These are phyloP conservation scores for Irineochytrium annulatum DNA, from an alignment of 192 early-diverging fungal genomes.

Conservation along the genomic window DNA sequence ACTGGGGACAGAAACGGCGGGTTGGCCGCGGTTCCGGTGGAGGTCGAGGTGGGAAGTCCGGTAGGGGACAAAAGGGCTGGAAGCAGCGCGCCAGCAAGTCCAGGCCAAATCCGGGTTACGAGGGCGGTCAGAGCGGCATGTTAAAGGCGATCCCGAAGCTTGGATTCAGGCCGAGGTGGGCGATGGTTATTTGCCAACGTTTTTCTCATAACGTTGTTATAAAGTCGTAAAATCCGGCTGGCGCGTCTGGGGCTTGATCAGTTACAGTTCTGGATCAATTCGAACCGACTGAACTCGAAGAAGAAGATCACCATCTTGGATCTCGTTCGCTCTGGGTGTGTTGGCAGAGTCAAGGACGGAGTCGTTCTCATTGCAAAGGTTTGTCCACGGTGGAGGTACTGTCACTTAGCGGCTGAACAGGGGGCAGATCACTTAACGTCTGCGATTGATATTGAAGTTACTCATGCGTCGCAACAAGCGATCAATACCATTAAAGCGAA, in stretches of 20 bases:
- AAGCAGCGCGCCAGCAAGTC: conserved; percentile 73
- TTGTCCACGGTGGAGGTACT: not conserved
- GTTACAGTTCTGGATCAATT: conserved; percentile 88
- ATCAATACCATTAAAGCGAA: conserved; percentile 74
- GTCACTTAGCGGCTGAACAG: conserved; percentile 21
- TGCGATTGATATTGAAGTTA: conserved; percentile 81
- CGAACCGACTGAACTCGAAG: conserved; percentile 72
- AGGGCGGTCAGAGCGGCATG: conserved; percentile 90
- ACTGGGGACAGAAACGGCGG: conserved; percentile 14
- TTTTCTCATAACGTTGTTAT: not conserved
- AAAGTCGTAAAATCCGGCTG: conserved; percentile 8
- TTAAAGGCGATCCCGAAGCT: conserved; percentile 79
- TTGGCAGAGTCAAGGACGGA: conserved; percentile 78
- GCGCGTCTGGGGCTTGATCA: conserved; percentile 65
- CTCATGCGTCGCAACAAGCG: conserved; percentile 70
- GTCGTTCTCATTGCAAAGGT: conserved; percentile 67
- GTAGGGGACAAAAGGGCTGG: conserved; percentile 89
- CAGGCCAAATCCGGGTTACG: conserved; percentile 77
- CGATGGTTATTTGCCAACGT: not conserved
- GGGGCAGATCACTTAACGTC: conserved; percentile 74
- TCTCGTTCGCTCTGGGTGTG: conserved; percentile 58
- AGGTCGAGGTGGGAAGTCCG: conserved; percentile 85
- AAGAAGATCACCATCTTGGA: conserved; percentile 80
- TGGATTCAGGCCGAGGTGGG: conserved; percentile 42
- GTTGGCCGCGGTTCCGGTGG: conserved; percentile 63